Evolutionary conservation across 1,139 yeast species (phyloP).

Genomic region (Meyerozyma carpophila): DNA sequence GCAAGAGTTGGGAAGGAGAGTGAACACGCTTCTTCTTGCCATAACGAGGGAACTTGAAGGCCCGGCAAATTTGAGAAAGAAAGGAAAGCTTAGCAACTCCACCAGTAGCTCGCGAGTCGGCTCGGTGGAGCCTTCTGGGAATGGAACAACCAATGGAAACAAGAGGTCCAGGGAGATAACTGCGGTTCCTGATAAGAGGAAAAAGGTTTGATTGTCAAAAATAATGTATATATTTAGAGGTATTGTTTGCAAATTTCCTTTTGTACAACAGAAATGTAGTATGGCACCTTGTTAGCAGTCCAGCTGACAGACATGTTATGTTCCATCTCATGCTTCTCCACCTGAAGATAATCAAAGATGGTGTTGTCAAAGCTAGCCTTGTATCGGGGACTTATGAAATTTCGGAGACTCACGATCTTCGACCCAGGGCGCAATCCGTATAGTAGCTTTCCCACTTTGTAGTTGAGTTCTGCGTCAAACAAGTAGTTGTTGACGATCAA

Average conservation of each 20-base stretch:
- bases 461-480: conserved; percentile 69
- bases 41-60: conserved; percentile 79
- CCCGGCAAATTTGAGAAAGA: conserved; percentile 41
- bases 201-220: not conserved
- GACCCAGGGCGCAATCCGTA: conserved; percentile 66
- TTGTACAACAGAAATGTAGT: conserved; percentile 71
- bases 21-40: conserved; percentile 71
- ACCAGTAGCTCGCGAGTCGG: conserved; percentile 28
- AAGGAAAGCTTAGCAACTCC: conserved; percentile 19
- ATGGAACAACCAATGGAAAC: conserved; percentile 3
- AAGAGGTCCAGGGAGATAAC: not conserved
- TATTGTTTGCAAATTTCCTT: conserved; percentile 8
- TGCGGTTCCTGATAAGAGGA: not conserved
- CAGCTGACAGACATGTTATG: conserved; percentile 74
- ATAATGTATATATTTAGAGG: not conserved
- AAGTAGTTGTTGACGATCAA: conserved; percentile 77
- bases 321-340: conserved; percentile 60
- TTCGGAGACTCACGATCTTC: conserved; percentile 71
- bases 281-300: conserved; percentile 83
- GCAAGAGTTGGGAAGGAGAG: conserved; percentile 77
- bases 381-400: conserved; percentile 59
- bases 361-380: conserved; percentile 53
- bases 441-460: conserved; percentile 61
- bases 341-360: conserved; percentile 56
- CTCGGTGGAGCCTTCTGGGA: conserved; percentile 26